A percentile compares a stretch with the other conserved stretches of the same genome.
Conservation (phyloP, 768 basidiomycete species). For the Roridomyces roridus region DNA sequence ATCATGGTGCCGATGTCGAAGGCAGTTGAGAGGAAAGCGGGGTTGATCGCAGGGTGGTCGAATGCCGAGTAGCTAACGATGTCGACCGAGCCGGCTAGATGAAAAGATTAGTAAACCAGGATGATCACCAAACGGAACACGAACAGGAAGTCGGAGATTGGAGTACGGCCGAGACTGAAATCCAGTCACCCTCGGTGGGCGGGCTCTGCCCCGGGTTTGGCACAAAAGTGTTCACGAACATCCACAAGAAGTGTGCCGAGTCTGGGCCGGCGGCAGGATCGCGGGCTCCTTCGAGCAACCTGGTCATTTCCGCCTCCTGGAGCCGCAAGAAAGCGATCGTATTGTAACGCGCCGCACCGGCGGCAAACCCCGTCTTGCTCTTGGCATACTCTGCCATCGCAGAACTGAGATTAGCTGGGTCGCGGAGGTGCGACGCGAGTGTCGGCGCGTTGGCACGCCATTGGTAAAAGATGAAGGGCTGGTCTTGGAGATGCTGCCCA, state of each 20-base stretch:
- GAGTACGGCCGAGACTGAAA: not conserved
- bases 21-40: too few relatives aligned
- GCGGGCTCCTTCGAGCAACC: not conserved
- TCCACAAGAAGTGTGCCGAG: constrained; percentile 7
- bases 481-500: constrained; percentile 1
- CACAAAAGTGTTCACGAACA: constrained; percentile 4
- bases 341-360: constrained; percentile 1
- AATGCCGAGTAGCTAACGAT: too few relatives aligned
- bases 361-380: constrained; percentile 10
- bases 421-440: not conserved
- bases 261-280: constrained; percentile 12
- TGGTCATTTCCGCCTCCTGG: not conserved
- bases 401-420: not conserved
- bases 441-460: not conserved
- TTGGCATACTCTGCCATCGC: not conserved
- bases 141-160: constrained; percentile 15
- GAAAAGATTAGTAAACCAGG: too few relatives aligned
- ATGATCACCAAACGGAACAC: too few relatives aligned
- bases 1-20: too few relatives aligned
- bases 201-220: constrained; percentile 7
- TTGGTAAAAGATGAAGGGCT: not conserved
- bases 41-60: too few relatives aligned
- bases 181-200: constrained; percentile 5
- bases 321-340: constrained; percentile 14
- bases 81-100: too few relatives aligned